These are phyloP conservation scores for Podospora sp. DNA, from an alignment of 495 filamentous ascomycete genomes.

Conservation along the genomic window DNA sequence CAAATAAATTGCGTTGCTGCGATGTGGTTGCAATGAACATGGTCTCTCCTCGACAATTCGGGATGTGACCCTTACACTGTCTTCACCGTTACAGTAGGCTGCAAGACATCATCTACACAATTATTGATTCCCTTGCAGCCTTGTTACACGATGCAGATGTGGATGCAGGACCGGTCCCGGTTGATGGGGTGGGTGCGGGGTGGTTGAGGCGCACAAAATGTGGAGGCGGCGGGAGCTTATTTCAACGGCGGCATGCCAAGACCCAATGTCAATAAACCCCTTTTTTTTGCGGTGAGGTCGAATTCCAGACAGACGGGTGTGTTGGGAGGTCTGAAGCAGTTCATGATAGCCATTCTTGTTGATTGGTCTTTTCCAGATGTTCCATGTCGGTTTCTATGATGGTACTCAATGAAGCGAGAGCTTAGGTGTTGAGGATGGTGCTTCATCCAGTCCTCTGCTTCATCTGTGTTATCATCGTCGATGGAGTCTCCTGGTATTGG, in stretches of 20 bases:
- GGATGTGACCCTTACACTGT: neutral
- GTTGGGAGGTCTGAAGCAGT: no score
- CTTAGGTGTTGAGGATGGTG: no score
- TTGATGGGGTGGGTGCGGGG: neutral
- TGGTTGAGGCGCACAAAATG: neutral
- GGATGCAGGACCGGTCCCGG: neutral
- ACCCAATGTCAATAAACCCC: slow-evolving; percentile 12
- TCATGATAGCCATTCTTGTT: no score
- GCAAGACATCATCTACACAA: neutral
- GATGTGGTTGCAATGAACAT: neutral
- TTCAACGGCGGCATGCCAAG: slow-evolving; percentile 8
- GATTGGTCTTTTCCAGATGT: no score
- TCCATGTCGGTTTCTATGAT: no score
- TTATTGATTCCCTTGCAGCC: neutral
- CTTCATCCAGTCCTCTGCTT: no score
- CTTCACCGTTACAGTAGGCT: neutral
- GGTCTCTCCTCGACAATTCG: no score
- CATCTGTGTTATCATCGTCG: no score
- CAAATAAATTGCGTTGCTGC: no score
- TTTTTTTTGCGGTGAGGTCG: neutral
- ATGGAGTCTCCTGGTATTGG: no score
- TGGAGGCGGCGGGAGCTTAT: slow-evolving; percentile 7
- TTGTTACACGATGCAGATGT: neutral
- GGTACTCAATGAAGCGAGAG: no score
- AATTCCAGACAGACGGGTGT: no score